These are phyloP conservation scores for Rickenella mellea DNA, from an alignment of 768 basidiomycete genomes.

Conservation along the genomic window DNA sequence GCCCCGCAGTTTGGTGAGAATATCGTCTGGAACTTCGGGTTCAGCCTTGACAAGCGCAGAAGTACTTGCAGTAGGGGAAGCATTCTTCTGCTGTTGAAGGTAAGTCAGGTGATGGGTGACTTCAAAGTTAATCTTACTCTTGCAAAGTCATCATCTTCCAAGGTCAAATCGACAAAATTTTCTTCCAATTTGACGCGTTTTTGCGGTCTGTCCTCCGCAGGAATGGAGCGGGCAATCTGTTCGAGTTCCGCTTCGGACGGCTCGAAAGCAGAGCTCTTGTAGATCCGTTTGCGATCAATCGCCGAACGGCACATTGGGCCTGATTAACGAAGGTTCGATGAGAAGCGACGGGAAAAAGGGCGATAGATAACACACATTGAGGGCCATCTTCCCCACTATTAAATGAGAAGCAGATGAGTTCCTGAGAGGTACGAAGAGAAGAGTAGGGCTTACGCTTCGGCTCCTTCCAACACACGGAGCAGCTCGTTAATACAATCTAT, in stretches of 20 bases:
- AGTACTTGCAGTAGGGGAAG: too few species aligned
- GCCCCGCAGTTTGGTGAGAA: too few species aligned
- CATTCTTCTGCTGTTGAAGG: too few species aligned
- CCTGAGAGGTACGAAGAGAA: neutral
- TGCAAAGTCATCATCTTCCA: too few species aligned
- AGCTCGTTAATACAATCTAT: neutral
- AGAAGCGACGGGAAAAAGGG: neutral
- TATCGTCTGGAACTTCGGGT: too few species aligned
- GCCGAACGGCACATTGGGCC: slow-evolving; percentile 65
- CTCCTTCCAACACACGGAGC: neutral
- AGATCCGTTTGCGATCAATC: slow-evolving; percentile 46
- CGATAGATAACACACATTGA: neutral
- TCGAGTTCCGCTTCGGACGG: slow-evolving; percentile 51
- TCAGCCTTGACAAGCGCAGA: too few species aligned
- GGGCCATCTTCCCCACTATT: slow-evolving; percentile 1
- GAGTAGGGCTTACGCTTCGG: neutral
- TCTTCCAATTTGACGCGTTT: slow-evolving; percentile 1
- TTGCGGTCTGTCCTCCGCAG: slow-evolving; percentile 2
- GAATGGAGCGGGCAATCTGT: slow-evolving; percentile 19
- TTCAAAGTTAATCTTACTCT: too few species aligned
- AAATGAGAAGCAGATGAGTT: neutral
- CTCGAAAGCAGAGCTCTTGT: slow-evolving; percentile 58
- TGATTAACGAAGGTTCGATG: slow-evolving; percentile 13
- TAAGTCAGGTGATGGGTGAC: too few species aligned
- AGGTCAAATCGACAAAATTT: slow-evolving; percentile 10